Percentiles rank a stretch among this genome's conserved stretches.
Evolutionary conservation across 208 protist genomes (phyloP).

Genomic region (Wallacemonas sp.): DNA sequence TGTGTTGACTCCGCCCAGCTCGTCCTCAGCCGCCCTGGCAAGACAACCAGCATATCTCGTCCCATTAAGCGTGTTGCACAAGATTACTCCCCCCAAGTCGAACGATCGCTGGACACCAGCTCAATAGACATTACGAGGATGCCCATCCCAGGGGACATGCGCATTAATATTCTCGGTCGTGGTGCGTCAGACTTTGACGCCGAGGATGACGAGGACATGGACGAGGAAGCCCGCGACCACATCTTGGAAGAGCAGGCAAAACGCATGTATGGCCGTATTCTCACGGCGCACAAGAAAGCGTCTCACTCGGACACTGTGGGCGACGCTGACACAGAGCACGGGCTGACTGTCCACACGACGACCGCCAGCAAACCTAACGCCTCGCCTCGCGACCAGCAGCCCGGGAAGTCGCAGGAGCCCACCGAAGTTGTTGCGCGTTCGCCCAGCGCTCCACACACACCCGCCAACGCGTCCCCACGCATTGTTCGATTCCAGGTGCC

Average conservation of each 20-base stretch:
- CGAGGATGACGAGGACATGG: background rate
- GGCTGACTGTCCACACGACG: no score
- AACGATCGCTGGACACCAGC: background rate
- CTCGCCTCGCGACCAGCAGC: no score
- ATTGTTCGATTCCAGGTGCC: background rate
- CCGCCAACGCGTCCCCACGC: background rate
- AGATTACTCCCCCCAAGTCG: background rate
- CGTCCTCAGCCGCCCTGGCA: background rate
- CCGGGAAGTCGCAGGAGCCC: no score
- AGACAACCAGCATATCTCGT: conserved; percentile 3
- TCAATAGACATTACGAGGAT: conserved; percentile 1
- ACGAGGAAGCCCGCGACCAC: background rate
- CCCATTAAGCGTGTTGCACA: background rate
- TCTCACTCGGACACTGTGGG: no score
- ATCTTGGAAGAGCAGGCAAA: background rate
- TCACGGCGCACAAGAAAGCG: conserved; percentile 2
- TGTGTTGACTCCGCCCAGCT: conserved; percentile 1
- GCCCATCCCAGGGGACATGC: conserved; percentile 4
- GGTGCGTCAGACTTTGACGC: background rate
- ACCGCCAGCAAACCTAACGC: no score
- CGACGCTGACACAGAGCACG: no score
- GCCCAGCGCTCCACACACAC: background rate
- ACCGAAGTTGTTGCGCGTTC: conserved; percentile 5
- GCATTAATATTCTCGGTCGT: conserved; percentile 9
- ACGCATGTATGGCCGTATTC: conserved; percentile 12